A percentile compares a stretch with the other conserved stretches of the same genome.
Conservation (phyloP, 257 asterid genomes). For the Petunia axillaris region DNA sequence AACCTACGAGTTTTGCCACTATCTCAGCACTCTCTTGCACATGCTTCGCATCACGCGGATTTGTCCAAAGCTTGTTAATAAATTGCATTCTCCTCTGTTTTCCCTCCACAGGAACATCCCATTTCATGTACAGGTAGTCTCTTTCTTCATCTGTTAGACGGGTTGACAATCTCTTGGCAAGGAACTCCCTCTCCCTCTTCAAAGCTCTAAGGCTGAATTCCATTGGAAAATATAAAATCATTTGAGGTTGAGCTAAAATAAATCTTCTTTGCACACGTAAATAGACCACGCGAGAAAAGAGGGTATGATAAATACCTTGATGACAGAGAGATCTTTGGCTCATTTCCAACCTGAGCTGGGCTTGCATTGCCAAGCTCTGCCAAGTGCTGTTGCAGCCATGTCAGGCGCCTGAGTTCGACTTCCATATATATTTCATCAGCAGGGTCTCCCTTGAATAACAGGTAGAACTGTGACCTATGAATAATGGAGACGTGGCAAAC, state of each 20-base stretch:
- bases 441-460: conserved; percentile 81
- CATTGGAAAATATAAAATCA: neutral
- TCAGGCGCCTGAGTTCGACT: conserved; percentile 88
- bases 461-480: conserved; percentile 89
- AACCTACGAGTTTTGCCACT: conserved; percentile 88
- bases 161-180: conserved; percentile 73
- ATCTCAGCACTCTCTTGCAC: conserved; percentile 85
- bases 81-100: conserved; percentile 83
- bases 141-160: conserved; percentile 82
- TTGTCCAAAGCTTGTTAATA: conserved; percentile 78
- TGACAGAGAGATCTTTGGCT: conserved; percentile 70
- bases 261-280: neutral
- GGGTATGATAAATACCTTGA: conserved; percentile 54
- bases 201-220: conserved; percentile 67
- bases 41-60: conserved; percentile 68
- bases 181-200: conserved; percentile 85
- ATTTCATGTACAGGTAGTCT: conserved; percentile 72
- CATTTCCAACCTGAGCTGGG: conserved; percentile 75
- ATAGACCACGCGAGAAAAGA: neutral
- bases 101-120: conserved; percentile 92
- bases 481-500: conserved; percentile 83
- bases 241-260: neutral
- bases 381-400: conserved; percentile 87
- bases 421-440: conserved; percentile 93
- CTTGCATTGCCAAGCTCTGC: conserved; percentile 79